These are phyloP conservation scores for Leishmania guyanensis DNA, from an alignment of 208 protist genomes.

Conservation along the genomic window DNA sequence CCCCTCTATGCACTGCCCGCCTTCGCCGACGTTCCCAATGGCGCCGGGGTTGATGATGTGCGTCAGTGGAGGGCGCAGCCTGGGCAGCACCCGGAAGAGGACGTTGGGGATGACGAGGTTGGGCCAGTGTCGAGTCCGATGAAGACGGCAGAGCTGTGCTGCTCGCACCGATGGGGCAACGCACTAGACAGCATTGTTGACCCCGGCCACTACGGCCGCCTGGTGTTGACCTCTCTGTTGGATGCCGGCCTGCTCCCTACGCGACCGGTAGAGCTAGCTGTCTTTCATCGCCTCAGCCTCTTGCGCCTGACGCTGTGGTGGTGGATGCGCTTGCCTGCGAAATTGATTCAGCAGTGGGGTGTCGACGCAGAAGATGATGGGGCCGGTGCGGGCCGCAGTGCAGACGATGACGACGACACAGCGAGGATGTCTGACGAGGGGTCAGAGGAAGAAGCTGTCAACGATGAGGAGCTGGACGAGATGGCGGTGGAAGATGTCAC, in stretches of 20 bases:
- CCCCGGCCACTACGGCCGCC: slow-evolving; percentile 26
- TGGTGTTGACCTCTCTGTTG: slow-evolving; percentile 41
- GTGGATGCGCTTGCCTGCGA: slow-evolving; percentile 48
- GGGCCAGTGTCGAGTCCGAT: background rate
- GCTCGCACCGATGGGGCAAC: slow-evolving; percentile 19
- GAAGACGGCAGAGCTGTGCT: background rate
- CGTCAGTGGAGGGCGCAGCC: slow-evolving; percentile 23
- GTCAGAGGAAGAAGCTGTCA: slow-evolving; percentile 22
- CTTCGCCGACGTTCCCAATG: slow-evolving; percentile 10
- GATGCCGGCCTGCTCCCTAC: slow-evolving; percentile 51
- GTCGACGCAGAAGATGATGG: slow-evolving; percentile 25
- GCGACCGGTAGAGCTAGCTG: slow-evolving; percentile 32
- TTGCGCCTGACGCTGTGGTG: slow-evolving; percentile 72
- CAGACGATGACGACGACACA: slow-evolving; percentile 8
- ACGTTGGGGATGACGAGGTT: background rate
- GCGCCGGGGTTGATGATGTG: slow-evolving; percentile 4
- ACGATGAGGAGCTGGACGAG: slow-evolving; percentile 23
- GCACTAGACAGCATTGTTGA: slow-evolving; percentile 34
- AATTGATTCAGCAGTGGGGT: slow-evolving; percentile 50
- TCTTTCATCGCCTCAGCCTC: slow-evolving; percentile 34
- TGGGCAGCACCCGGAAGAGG: slow-evolving; percentile 9
- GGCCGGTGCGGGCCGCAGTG: slow-evolving; percentile 18
- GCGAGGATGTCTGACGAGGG: slow-evolving; percentile 11
- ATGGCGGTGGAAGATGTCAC: slow-evolving; percentile 19
- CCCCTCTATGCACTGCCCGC: slow-evolving; percentile 47